Evolutionary conservation across 2,329 filamentous ascomycete species (phyloP).

Genomic region (Drechslerella dactyloides): DNA sequence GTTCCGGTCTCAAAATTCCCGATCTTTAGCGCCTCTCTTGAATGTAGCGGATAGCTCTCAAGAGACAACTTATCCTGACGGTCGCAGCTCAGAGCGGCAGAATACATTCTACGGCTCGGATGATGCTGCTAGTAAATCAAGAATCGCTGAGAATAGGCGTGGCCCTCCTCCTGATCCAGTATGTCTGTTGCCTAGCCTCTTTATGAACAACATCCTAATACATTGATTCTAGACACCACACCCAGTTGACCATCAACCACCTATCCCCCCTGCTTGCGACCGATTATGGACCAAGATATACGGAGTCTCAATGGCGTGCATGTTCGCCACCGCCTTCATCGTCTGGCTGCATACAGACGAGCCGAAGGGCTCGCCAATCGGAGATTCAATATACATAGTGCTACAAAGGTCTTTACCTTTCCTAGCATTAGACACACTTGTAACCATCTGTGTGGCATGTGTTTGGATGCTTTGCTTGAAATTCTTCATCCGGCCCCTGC

Average conservation of each 20-base stretch:
- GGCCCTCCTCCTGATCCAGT: slow-evolving; percentile 69
- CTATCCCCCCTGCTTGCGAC: slow-evolving; percentile 79
- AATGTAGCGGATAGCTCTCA: slow-evolving; percentile 5
- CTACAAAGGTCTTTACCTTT: slow-evolving; percentile 86
- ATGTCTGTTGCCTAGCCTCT: slow-evolving; percentile 34
- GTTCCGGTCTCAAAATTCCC: slow-evolving; percentile 25
- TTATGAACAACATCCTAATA: slow-evolving; percentile 9
- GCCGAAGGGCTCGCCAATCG: slow-evolving; percentile 73
- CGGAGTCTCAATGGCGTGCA: slow-evolving; percentile 78
- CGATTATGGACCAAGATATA: slow-evolving; percentile 91
- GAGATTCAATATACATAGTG: slow-evolving; percentile 92
- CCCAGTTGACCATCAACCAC: slow-evolving; percentile 55
- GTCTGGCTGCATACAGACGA: slow-evolving; percentile 83
- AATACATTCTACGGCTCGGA: background rate
- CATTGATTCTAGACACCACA: slow-evolving; percentile 53
- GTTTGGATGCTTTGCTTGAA: slow-evolving; percentile 87
- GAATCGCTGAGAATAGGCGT: slow-evolving; percentile 63
- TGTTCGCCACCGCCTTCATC: slow-evolving; percentile 86
- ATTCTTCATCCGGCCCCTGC: slow-evolving; percentile 84
- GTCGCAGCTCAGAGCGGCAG: slow-evolving; percentile 6
- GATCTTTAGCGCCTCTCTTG: background rate
- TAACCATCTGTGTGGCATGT: slow-evolving; percentile 85
- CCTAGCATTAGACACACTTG: slow-evolving; percentile 85
- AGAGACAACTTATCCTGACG: slow-evolving; percentile 68
- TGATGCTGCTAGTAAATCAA: slow-evolving; percentile 80